These are phyloP conservation scores for Psilocybe azurescens DNA, from an alignment of 768 basidiomycete genomes.

Conservation along the genomic window DNA sequence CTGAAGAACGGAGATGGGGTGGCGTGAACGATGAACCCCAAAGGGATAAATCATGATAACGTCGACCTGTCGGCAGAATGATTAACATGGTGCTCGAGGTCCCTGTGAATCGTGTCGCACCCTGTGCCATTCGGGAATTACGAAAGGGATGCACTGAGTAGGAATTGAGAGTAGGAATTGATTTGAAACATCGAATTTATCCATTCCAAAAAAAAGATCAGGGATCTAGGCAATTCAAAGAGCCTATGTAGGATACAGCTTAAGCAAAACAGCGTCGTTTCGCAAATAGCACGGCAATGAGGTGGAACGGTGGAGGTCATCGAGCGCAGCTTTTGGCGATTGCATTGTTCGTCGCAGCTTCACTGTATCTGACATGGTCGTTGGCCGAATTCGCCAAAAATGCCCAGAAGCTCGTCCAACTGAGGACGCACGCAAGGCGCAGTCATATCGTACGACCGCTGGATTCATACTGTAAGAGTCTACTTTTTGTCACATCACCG, in stretches of 20 bases:
- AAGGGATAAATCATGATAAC: background rate
- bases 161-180: no score
- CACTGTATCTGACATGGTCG: conserved; percentile 34
- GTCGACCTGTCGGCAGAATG: background rate
- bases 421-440: conserved; percentile 21
- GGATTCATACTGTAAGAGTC: conserved; percentile 28
- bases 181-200: background rate
- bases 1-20: conserved; percentile 7
- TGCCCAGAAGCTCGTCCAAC: conserved; percentile 24
- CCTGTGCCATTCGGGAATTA: no score
- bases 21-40: background rate
- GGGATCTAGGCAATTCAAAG: background rate
- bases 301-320: conserved; percentile 12
- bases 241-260: background rate
- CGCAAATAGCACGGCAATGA: conserved; percentile 7
- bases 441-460: conserved; percentile 20
- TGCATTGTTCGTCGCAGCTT: conserved; percentile 20
- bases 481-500: background rate
- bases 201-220: background rate
- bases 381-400: conserved; percentile 23
- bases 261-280: background rate
- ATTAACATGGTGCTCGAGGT: conserved; percentile 11
- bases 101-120: conserved; percentile 7
- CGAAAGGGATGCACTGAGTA: background rate
- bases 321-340: conserved; percentile 26